phyloP scores from a whole-genome alignment of 148 eudicot genomes.

The Chenopodium quinoa region DNA sequence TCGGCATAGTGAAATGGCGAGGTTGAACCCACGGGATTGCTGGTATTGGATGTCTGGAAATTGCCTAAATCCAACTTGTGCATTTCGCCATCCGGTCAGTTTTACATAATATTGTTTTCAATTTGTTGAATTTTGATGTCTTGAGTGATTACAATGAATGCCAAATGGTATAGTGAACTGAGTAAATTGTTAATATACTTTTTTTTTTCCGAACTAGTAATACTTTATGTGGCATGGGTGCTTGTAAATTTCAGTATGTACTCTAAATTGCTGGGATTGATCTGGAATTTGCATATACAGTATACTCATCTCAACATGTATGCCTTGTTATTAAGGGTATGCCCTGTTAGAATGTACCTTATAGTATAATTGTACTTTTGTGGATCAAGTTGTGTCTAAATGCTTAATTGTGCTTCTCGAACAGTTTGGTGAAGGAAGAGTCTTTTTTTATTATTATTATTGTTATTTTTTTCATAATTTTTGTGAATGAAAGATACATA shows the following conservation, averaged over 20 bases:
- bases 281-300: too few species aligned
- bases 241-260: background rate
- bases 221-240: background rate
- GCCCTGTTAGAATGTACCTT: background rate
- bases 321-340: background rate
- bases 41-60: constrained; percentile 73
- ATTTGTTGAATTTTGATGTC: background rate
- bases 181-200: background rate
- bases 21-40: constrained; percentile 78
- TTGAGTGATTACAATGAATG: background rate
- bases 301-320: background rate
- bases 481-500: too few species aligned
- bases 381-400: background rate
- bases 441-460: too few species aligned
- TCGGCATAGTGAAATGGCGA: constrained; percentile 69
- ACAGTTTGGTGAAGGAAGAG: background rate
- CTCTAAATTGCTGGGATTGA: background rate
- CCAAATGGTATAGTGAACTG: background rate
- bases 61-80: constrained; percentile 65
- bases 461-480: too few species aligned
- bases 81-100: constrained; percentile 80
- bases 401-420: background rate
- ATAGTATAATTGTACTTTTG: background rate
- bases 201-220: background rate
- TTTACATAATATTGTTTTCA: background rate